These are phyloP conservation scores for Trichomonas tenax DNA, from an alignment of 208 protist species.

Conservation along the genomic window DNA sequence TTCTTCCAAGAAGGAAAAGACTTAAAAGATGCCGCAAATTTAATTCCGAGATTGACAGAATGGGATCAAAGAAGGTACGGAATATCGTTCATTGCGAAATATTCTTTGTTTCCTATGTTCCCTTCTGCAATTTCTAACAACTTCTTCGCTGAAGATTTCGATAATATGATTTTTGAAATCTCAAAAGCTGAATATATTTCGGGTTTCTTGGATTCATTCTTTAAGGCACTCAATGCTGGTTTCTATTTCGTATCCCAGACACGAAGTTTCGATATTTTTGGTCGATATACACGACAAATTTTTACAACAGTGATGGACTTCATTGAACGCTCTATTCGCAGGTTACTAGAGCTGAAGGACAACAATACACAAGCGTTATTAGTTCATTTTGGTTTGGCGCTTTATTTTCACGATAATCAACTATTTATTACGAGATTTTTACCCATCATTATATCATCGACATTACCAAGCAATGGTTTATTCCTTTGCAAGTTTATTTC, in stretches of 20 bases:
- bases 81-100: background rate
- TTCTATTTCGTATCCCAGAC: background rate
- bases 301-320: background rate
- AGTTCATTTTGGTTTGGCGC: background rate
- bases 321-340: background rate
- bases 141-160: background rate
- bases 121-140: background rate
- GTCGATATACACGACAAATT: background rate
- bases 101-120: background rate
- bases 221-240: background rate
- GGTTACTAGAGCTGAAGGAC: background rate
- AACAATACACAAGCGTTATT: background rate
- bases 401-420: background rate
- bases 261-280: background rate
- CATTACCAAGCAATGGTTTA: background rate
- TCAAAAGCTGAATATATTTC: background rate
- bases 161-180: background rate
- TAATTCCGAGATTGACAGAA: background rate
- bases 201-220: background rate
- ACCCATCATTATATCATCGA: background rate
- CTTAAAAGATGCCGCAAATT: background rate
- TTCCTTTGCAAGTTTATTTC: background rate
- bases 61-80: background rate
- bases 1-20: background rate
- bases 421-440: background rate